These are phyloP conservation scores for Chlamydomonas sp. DNA, from an alignment of 139 green algal species.

Conservation along the genomic window DNA sequence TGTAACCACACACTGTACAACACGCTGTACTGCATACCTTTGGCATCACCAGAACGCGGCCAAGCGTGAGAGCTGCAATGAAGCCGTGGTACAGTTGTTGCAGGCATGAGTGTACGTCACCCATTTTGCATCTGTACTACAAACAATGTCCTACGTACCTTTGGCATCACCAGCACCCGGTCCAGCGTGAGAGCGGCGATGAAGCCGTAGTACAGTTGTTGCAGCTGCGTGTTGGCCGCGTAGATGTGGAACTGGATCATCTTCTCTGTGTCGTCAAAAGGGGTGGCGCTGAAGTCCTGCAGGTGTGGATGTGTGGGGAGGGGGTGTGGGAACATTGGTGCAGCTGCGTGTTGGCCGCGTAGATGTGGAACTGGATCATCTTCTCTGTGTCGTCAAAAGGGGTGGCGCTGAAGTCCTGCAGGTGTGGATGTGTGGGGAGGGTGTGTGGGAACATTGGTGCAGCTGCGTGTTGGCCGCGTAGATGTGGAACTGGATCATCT, in stretches of 20 bases:
- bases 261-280: conserved; percentile 13
- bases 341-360: too few species aligned
- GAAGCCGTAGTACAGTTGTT: conserved; percentile 32
- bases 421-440: too few species aligned
- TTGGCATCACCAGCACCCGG: conserved; percentile 25
- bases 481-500: too few species aligned
- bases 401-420: too few species aligned
- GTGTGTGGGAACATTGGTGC: too few species aligned
- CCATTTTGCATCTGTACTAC: too few species aligned
- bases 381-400: too few species aligned
- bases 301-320: not conserved
- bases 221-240: conserved; percentile 29
- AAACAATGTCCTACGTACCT: too few species aligned
- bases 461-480: too few species aligned
- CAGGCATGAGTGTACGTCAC: not conserved
- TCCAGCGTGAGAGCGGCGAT: conserved; percentile 13
- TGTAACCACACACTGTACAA: too few species aligned
- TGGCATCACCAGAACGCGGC: conserved; percentile 26
- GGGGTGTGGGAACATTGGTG: not conserved
- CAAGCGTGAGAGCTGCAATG: conserved; percentile 1
- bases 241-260: conserved; percentile 34
- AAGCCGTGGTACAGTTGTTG: not conserved
- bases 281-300: conserved; percentile 18
- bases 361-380: too few species aligned
- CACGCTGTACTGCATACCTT: too few species aligned